These are phyloP conservation scores for Xylariaceae sp. DNA, from an alignment of 2,329 filamentous ascomycete genomes.

Conservation along the genomic window DNA sequence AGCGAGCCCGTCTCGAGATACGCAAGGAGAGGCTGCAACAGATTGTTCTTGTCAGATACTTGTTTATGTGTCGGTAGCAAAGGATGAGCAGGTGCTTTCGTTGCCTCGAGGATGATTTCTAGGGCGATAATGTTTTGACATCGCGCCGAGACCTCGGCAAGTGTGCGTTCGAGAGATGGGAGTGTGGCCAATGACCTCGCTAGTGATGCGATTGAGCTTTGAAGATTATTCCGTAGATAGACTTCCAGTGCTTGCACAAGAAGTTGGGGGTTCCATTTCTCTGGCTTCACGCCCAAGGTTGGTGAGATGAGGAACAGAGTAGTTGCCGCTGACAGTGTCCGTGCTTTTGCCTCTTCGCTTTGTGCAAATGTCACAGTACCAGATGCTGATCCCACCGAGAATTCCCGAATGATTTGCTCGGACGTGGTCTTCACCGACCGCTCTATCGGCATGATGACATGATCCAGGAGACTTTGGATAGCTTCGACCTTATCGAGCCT, in stretches of 20 bases:
- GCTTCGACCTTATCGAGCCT: constrained; percentile 71
- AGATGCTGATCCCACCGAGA: constrained; percentile 61
- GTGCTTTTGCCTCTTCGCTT: constrained; percentile 69
- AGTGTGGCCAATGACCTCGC: constrained; percentile 73
- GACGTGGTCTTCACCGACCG: constrained; percentile 67
- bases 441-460: constrained; percentile 69
- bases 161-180: constrained; percentile 74
- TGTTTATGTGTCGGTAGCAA: constrained; percentile 43
- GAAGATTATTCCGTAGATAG: constrained; percentile 77
- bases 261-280: constrained; percentile 62
- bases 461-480: constrained; percentile 65
- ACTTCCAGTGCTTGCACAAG: constrained; percentile 74
- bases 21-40: constrained; percentile 69
- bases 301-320: constrained; percentile 81
- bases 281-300: constrained; percentile 47
- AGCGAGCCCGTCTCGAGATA: constrained; percentile 85
- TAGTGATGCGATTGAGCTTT: constrained; percentile 71
- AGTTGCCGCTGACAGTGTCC: constrained; percentile 68
- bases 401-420: constrained; percentile 78
- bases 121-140: constrained; percentile 92
- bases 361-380: constrained; percentile 56
- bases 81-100: constrained; percentile 66
- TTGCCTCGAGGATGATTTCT: constrained; percentile 68
- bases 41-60: constrained; percentile 37
- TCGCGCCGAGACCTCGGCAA: constrained; percentile 74